phyloP scores from a whole-genome alignment of 208 protist genomes.

The Acanthamoeba lenticulata region DNA sequence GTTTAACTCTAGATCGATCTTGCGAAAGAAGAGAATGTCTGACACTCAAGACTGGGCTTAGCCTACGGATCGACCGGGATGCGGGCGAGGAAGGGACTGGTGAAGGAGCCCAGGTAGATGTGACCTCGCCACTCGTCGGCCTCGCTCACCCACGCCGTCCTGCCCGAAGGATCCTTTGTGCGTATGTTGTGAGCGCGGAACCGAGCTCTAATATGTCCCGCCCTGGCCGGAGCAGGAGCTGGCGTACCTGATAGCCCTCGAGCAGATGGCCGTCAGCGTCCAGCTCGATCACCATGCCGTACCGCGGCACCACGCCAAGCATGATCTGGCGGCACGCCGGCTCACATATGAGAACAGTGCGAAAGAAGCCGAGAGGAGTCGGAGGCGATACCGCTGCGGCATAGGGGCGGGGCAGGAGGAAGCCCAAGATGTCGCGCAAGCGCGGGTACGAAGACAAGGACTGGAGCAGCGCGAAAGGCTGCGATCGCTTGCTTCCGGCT shows the following conservation, averaged over 20 bases:
- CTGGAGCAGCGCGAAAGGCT: constrained; percentile 18
- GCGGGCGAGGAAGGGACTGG: constrained; percentile 17
- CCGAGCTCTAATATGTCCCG: not conserved
- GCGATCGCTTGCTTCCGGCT: not conserved
- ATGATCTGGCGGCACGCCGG: not conserved
- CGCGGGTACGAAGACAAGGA: not conserved
- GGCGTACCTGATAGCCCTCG: constrained; percentile 5
- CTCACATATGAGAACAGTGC: no score
- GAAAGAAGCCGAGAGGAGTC: no score
- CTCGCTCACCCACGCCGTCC: constrained; percentile 34
- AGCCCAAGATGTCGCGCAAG: not conserved
- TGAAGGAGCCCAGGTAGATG: constrained; percentile 58
- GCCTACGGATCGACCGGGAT: not conserved
- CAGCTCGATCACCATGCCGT: constrained; percentile 38
- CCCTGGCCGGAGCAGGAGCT: not conserved
- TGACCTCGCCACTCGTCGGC: constrained; percentile 42
- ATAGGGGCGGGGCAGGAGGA: not conserved
- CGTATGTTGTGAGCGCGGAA: not conserved
- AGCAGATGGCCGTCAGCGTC: not conserved
- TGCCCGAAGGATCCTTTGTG: not conserved
- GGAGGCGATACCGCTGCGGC: not conserved
- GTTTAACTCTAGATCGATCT: no score
- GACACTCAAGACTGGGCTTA: no score
- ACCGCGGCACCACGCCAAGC: not conserved
- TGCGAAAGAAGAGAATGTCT: no score